These are phyloP conservation scores for Oryza meyeriana DNA, from an alignment of 176 grass and related monocot genomes.

Conservation along the genomic window DNA sequence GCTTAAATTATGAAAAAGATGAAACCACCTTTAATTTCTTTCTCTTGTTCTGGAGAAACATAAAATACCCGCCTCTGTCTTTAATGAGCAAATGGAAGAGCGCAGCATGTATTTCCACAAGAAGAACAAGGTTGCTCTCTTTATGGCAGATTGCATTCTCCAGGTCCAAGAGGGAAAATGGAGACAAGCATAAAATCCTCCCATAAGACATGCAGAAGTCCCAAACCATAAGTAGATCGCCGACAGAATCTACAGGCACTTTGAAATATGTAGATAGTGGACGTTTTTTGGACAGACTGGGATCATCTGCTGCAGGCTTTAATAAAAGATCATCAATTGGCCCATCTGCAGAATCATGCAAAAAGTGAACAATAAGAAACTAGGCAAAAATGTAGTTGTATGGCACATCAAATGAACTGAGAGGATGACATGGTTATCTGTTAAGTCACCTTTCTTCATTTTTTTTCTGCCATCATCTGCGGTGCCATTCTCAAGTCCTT, in stretches of 20 bases:
- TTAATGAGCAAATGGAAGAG: conserved; percentile 70
- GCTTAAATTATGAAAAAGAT: conserved; percentile 18
- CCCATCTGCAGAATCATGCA: conserved; percentile 45
- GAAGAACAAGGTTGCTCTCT: conserved; percentile 69
- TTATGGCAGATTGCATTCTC: conserved; percentile 84
- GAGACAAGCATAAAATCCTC: conserved; percentile 61
- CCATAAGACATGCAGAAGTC: conserved; percentile 80
- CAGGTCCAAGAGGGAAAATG: conserved; percentile 82
- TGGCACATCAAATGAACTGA: conserved; percentile 17
- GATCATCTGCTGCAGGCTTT: conserved; percentile 48
- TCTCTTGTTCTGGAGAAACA: conserved; percentile 51
- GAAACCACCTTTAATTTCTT: conserved; percentile 61
- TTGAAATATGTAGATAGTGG: conserved; percentile 60
- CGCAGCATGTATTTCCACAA: conserved; percentile 70
- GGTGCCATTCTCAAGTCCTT: conserved; percentile 45
- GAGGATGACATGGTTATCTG: conserved; percentile 16
- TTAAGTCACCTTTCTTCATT: conserved; percentile 43
- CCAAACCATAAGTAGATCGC: conserved; percentile 85
- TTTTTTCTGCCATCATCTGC: conserved; percentile 33
- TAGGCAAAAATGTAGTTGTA: conserved; percentile 1
- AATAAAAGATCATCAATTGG: conserved; percentile 89
- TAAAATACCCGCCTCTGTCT: conserved; percentile 69
- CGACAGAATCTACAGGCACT: conserved; percentile 71
- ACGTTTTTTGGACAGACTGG: conserved; percentile 48
- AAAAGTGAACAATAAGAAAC: conserved; percentile 27